Base-by-base conservation (phyloP, 306 rosid genomes). In the Fagus sylvatica region DNA sequence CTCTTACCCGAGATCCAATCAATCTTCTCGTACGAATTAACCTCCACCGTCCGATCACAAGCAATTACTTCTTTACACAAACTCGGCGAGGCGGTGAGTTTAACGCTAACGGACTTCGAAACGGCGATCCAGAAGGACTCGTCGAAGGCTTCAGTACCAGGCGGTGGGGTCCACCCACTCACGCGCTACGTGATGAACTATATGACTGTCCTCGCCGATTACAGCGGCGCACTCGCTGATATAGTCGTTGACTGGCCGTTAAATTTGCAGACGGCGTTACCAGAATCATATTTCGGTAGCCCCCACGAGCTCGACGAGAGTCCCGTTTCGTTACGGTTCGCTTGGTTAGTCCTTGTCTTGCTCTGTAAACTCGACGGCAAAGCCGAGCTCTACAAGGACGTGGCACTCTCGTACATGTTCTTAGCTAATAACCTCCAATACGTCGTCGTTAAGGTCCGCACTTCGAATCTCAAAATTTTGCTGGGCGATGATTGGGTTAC, bases 111-210 rank as follows among this genome's bases (percentile, higher is more conserved):
- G 9, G 69, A 62, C 19, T 62, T 62, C 22, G 69, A 62, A 62
- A 34, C 9, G 2, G 69, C 69, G 3, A 62, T 94, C 30, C 92
- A 84, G 68, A 94, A 94, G 79, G 97, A 92, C 43, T 30, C 73
- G 0, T 89, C 97, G 3, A 90, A 85, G 74, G 74, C 41, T n/a
- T 77, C 92, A 0, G 88, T 92, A 2, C 95, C 93, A 0, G 85
- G 91, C 15, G 97, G 98, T 17, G 96, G 88, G 3, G 69, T 88
- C 77, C 98, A 94, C 80, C 98, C 97, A 0, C 90, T 94, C n/a
- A 92, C 98, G 8, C 98, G 98, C 41, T 94, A 94, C 81, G 98
- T 87, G 3, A 89, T 94, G 97, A 94, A 94, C 79, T 94, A 92
- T 80, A 60, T 90, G 28, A 16, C 86, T 1, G 76, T 94, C 68